Evolutionary conservation across 768 basidiomycete genomes (phyloP).

Genomic region (Lentinula guzmanii): DNA sequence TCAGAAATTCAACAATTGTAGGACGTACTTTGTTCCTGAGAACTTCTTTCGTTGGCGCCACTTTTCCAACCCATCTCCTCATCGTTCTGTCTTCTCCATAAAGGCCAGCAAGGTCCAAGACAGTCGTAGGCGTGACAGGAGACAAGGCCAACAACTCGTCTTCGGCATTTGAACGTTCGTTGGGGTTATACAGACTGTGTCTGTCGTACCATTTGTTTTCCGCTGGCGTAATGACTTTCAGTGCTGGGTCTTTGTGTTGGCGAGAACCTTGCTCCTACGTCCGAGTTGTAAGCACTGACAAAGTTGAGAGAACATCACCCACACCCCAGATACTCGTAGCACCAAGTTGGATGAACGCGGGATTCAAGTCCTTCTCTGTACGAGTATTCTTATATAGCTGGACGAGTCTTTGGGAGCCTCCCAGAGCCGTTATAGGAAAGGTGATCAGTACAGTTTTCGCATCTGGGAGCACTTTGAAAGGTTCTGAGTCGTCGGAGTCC

Average conservation of each 20-base stretch:
- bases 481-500: slow-evolving; percentile 33
- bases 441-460: slow-evolving; percentile 52
- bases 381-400: slow-evolving; percentile 35
- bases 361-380: slow-evolving; percentile 6
- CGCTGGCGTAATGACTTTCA: slow-evolving; percentile 3
- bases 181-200: slow-evolving; percentile 37
- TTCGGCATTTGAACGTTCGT: slow-evolving; percentile 45
- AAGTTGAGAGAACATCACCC: slow-evolving; percentile 12
- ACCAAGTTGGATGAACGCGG: slow-evolving; percentile 56
- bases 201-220: slow-evolving; percentile 43
- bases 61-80: slow-evolving; percentile 44
- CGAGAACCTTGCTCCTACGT: background rate
- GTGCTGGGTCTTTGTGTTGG: slow-evolving; percentile 14
- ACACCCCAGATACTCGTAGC: slow-evolving; percentile 60
- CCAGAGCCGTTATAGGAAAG: slow-evolving; percentile 43
- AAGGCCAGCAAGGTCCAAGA: slow-evolving; percentile 57
- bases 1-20: background rate
- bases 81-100: slow-evolving; percentile 51
- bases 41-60: slow-evolving; percentile 53
- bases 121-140: slow-evolving; percentile 34
- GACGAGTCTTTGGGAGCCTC: slow-evolving; percentile 43
- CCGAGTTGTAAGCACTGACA: no score
- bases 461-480: slow-evolving; percentile 42
- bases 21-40: slow-evolving; percentile 39
- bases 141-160: slow-evolving; percentile 45